A percentile compares a stretch with the other conserved stretches of the same genome.
phyloP scores from a whole-genome alignment of 2,329 filamentous ascomycete genomes.

The Pyrenochaeta sp. region DNA sequence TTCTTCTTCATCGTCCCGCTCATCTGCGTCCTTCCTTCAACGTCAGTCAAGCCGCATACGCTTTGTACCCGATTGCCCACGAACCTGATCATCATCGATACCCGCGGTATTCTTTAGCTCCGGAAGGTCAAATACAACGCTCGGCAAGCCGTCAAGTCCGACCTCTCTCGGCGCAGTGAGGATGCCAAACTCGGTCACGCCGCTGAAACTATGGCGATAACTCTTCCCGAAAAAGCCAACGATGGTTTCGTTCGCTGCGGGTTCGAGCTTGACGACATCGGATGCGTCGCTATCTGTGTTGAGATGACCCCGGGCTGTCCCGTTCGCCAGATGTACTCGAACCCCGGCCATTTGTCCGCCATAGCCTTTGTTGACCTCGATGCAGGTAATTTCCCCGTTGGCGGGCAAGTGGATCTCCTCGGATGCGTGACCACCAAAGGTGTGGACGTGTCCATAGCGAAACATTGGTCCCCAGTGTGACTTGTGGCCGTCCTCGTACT shows the following conservation, averaged over 20 bases:
- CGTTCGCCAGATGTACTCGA: slow-evolving; percentile 41
- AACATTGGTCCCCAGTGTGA: slow-evolving; percentile 52
- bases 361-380: slow-evolving; percentile 33
- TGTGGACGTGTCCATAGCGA: slow-evolving; percentile 31
- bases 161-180: slow-evolving; percentile 53
- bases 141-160: slow-evolving; percentile 52
- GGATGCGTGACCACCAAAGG: slow-evolving; percentile 44
- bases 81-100: slow-evolving; percentile 2
- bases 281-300: too few species aligned
- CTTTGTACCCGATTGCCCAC: too few species aligned
- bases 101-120: slow-evolving; percentile 50
- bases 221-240: slow-evolving; percentile 58
- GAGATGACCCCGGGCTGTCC: slow-evolving; percentile 21
- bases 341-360: slow-evolving; percentile 33
- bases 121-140: slow-evolving; percentile 50
- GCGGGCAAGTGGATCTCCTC: slow-evolving; percentile 33
- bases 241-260: slow-evolving; percentile 48
- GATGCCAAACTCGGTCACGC: slow-evolving; percentile 55
- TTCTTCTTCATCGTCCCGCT: too few species aligned
- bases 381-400: slow-evolving; percentile 37
- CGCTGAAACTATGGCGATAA: slow-evolving; percentile 24
- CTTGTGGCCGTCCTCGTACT: slow-evolving; percentile 54
- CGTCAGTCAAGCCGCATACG: too few species aligned
- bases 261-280: slow-evolving; percentile 36
- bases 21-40: too few species aligned